Percentiles rank a stretch among this genome's conserved stretches.
phyloP scores from a whole-genome alignment of 208 protist species.

The Phytomonas serpens region DNA sequence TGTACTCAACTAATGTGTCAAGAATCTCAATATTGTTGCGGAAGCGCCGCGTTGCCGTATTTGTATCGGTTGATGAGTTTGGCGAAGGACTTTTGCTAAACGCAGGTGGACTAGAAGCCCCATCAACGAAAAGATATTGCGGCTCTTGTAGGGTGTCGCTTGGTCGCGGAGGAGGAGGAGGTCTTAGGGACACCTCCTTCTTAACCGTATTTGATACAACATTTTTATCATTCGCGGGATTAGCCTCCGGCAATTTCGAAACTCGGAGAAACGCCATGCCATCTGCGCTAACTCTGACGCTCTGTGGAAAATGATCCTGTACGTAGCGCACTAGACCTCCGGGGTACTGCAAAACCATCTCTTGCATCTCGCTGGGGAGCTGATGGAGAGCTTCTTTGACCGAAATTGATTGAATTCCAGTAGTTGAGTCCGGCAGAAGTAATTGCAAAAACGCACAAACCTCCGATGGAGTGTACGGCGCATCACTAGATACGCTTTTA shows the following conservation, averaged over 20 bases:
- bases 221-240: background rate
- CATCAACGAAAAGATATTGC: background rate
- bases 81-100: background rate
- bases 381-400: background rate
- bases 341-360: constrained; percentile 26
- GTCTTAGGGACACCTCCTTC: background rate
- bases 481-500: constrained; percentile 1
- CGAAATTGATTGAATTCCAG: constrained; percentile 1
- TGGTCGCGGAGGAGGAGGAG: background rate
- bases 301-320: constrained; percentile 11
- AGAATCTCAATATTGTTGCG: constrained; percentile 36
- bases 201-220: background rate
- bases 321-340: constrained; percentile 16
- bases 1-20: constrained; percentile 56
- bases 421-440: constrained; percentile 23
- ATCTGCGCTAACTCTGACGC: background rate
- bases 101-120: background rate
- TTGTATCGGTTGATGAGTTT: background rate
- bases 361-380: constrained; percentile 13
- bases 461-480: constrained; percentile 46
- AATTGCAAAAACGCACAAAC: constrained; percentile 39
- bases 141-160: background rate
- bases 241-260: background rate
- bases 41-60: background rate
- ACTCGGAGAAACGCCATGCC: background rate